Evolutionary conservation across 1,284 basidiomycete species (phyloP).

Genomic region (Ustilago lituana): DNA sequence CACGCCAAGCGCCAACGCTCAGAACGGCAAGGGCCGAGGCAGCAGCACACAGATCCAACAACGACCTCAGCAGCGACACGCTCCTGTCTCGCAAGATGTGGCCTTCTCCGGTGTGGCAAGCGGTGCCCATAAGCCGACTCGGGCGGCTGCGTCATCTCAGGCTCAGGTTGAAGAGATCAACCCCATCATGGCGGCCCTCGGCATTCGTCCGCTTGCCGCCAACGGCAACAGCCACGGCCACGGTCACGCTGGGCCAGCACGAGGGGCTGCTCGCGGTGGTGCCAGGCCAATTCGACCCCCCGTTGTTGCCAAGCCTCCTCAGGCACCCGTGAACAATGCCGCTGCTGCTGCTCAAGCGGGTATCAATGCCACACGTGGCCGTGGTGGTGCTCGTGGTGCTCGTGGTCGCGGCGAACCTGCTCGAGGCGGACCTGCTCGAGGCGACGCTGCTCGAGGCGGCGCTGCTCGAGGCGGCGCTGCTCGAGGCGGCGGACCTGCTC

Average conservation of each 20-base stretch:
- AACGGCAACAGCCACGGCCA: constrained; percentile 16
- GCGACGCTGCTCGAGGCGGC: constrained; percentile 17
- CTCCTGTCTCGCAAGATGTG: constrained; percentile 38
- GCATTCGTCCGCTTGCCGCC: constrained; percentile 32
- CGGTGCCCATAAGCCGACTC: constrained; percentile 40
- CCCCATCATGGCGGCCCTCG: constrained; percentile 48
- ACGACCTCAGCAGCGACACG: constrained; percentile 36
- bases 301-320: constrained; percentile 1
- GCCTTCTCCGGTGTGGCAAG: constrained; percentile 51
- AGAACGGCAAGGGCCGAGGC: constrained; percentile 21
- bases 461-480: background rate
- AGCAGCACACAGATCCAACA: constrained; percentile 42
- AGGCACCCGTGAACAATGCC: background rate
- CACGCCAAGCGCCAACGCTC: constrained; percentile 24
- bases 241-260: constrained; percentile 7
- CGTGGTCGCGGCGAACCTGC: constrained; percentile 16
- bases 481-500: constrained; percentile 14
- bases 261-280: constrained; percentile 27
- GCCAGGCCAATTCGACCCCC: constrained; percentile 25
- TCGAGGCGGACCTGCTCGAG: too few relatives aligned
- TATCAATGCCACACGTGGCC: constrained; percentile 19
- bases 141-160: constrained; percentile 14
- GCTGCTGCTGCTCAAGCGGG: constrained; percentile 10
- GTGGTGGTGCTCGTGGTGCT: constrained; percentile 27
- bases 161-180: constrained; percentile 37